These are phyloP conservation scores for Alternaria brassicicola DNA, from an alignment of 2,329 filamentous ascomycete genomes.

Conservation along the genomic window DNA sequence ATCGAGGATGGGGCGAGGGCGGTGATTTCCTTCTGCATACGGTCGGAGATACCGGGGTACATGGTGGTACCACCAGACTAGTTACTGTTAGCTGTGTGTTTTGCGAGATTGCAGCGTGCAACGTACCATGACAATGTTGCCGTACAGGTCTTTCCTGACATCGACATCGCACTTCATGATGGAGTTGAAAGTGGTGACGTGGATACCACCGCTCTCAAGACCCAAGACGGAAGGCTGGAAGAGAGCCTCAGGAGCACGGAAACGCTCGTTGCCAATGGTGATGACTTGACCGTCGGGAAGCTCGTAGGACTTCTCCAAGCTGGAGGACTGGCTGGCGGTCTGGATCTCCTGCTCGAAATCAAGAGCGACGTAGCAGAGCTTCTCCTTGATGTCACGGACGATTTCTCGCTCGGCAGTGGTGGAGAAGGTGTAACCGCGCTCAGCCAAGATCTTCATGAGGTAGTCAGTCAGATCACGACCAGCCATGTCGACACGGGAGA, in stretches of 20 bases:
- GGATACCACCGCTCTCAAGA: slow-evolving; percentile 98
- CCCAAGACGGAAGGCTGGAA: slow-evolving; percentile 99
- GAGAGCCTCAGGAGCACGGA: slow-evolving; percentile 98
- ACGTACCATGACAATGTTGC: slow-evolving; percentile 99
- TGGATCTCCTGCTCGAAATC: slow-evolving; percentile 99
- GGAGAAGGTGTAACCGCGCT: slow-evolving; percentile 99
- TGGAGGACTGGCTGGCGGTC: slow-evolving; percentile 98
- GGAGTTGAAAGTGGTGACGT: slow-evolving; percentile 99
- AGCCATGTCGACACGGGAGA: slow-evolving; percentile 99
- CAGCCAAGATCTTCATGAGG: slow-evolving; percentile 99
- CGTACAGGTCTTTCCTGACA: slow-evolving; percentile 99
- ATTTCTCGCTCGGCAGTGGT: slow-evolving; percentile 99
- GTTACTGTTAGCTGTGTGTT: slow-evolving; percentile 42
- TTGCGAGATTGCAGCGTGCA: background rate
- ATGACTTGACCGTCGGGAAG: slow-evolving; percentile 99
- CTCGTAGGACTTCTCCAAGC: slow-evolving; percentile 99
- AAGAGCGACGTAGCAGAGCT: slow-evolving; percentile 99
- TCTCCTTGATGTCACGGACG: slow-evolving; percentile 99
- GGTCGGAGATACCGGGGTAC: slow-evolving; percentile 99
- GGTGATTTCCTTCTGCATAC: slow-evolving; percentile 99
- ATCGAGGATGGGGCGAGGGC: slow-evolving; percentile 98
- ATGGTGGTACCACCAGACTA: slow-evolving; percentile 99
- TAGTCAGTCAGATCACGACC: slow-evolving; percentile 99
- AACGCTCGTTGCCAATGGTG: slow-evolving; percentile 99
- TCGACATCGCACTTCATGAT: slow-evolving; percentile 99